These are phyloP conservation scores for Tricholoma saponaceum DNA, from an alignment of 768 basidiomycete genomes.

Conservation along the genomic window DNA sequence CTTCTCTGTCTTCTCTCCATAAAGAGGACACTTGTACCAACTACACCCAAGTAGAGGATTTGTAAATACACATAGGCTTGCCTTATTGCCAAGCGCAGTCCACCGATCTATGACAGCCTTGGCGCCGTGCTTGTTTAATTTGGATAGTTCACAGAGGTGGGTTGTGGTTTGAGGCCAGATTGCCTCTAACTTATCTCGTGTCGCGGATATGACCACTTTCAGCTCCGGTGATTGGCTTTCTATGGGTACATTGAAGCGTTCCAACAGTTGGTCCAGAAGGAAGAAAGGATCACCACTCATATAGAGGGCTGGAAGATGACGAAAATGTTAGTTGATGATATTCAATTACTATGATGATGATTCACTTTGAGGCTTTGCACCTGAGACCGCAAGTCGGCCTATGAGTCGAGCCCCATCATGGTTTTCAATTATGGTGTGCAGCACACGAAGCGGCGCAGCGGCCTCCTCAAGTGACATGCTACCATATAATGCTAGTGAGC, in stretches of 20 bases:
- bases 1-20: slow-evolving; percentile 6
- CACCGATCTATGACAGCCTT: neutral
- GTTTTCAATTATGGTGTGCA: neutral
- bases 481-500: neutral
- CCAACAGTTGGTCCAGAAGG: neutral
- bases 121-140: neutral
- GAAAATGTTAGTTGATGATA: neutral
- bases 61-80: neutral
- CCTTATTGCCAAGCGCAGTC: neutral
- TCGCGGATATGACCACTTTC: neutral
- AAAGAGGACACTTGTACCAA: no score
- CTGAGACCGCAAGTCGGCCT: neutral
- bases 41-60: no score
- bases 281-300: neutral
- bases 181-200: neutral
- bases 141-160: neutral
- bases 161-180: neutral
- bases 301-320: neutral
- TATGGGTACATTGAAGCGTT: neutral
- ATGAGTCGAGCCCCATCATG: neutral
- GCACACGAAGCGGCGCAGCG: neutral
- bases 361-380: neutral
- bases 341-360: neutral
- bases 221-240: neutral
- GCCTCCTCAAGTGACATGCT: neutral